These are phyloP conservation scores for Quercus ilex DNA, from an alignment of 306 rosid species.

Conservation along the genomic window DNA sequence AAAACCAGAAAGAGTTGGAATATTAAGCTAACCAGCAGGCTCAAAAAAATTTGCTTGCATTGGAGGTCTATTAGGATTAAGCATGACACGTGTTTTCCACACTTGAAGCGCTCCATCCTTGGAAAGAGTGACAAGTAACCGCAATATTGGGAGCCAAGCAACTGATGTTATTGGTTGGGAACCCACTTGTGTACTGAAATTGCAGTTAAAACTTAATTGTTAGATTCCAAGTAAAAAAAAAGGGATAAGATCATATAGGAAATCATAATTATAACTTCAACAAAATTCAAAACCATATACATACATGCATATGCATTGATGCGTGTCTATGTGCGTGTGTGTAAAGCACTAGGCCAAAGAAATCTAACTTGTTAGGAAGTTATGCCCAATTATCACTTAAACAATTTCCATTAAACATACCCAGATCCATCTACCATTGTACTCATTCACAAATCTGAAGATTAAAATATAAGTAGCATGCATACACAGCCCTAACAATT, in stretches of 20 bases:
- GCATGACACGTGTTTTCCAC: conserved; percentile 83
- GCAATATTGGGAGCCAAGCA: conserved; percentile 83
- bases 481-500: neutral
- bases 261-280: neutral
- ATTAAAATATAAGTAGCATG: neutral
- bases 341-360: neutral
- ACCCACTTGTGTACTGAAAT: conserved; percentile 93
- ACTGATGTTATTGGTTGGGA: conserved; percentile 90
- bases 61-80: conserved; percentile 78
- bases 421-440: neutral
- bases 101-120: conserved; percentile 93
- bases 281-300: neutral
- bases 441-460: neutral
- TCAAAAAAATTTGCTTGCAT: conserved; percentile 88
- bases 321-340: too few relatives aligned
- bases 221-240: conserved; percentile 22
- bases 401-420: neutral
- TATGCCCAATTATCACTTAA: neutral
- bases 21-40: conserved; percentile 70
- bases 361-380: neutral
- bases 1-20: conserved; percentile 13
- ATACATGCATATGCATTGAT: neutral
- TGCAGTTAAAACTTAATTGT: conserved; percentile 22
- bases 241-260: conserved; percentile 8
- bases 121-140: conserved; percentile 81